Evolutionary conservation across 768 basidiomycete species (phyloP).

Genomic region (Lyophyllum shimeji): DNA sequence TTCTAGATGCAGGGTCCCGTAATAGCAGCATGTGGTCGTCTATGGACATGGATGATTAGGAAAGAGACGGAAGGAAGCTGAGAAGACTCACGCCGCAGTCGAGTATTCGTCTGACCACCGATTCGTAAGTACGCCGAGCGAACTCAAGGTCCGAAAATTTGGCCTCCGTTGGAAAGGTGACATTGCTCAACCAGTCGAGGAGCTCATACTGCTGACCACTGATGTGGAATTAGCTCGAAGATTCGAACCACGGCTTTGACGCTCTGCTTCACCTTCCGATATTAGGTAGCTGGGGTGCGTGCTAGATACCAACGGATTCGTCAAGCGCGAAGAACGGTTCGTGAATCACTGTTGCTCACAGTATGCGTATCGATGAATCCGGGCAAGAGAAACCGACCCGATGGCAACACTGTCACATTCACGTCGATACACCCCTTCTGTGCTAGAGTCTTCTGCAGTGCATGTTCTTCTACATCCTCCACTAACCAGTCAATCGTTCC

Average conservation of each 20-base stretch:
- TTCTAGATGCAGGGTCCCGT: constrained; percentile 78
- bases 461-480: constrained; percentile 48
- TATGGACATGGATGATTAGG: constrained; percentile 26
- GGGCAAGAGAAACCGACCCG: constrained; percentile 76
- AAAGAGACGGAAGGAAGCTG: constrained; percentile 4
- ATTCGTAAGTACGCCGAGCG: constrained; percentile 65
- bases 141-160: constrained; percentile 70
- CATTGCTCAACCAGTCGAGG: constrained; percentile 80
- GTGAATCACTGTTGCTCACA: constrained; percentile 41
- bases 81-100: constrained; percentile 65
- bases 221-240: constrained; percentile 5
- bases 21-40: constrained; percentile 96
- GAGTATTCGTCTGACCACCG: constrained; percentile 71
- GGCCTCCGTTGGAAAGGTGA: constrained; percentile 88
- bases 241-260: neutral
- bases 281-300: constrained; percentile 81
- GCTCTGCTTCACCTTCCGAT: constrained; percentile 51
- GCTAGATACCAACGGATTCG: constrained; percentile 36
- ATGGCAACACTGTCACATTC: constrained; percentile 39
- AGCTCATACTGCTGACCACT: constrained; percentile 87
- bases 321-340: neutral
- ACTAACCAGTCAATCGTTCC: constrained; percentile 72
- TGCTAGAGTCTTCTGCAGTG: constrained; percentile 49
- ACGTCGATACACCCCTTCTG: constrained; percentile 49
- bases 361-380: constrained; percentile 93